These are phyloP conservation scores for Trapa incisa DNA, from an alignment of 345 rosid species.

Conservation along the genomic window DNA sequence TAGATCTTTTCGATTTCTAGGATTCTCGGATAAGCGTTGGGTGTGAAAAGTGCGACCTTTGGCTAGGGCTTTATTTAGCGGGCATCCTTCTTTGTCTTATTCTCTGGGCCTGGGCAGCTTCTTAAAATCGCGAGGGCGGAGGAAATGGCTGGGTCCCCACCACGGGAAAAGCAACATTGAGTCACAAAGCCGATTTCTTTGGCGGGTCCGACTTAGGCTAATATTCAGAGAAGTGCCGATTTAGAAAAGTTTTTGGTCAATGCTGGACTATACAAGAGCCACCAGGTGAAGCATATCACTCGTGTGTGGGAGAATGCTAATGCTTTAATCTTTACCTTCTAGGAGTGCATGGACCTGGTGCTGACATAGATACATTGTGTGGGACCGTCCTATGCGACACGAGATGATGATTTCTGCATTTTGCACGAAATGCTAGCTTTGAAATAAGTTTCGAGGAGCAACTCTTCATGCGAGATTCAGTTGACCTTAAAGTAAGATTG, in stretches of 20 bases:
- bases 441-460: constrained; percentile 99
- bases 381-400: constrained; percentile 85
- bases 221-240: constrained; percentile 49
- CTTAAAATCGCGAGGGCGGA: constrained; percentile 43
- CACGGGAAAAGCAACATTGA: constrained; percentile 32
- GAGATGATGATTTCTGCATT: constrained; percentile 77
- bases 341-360: constrained; percentile 94
- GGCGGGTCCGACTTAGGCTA: constrained; percentile 63
- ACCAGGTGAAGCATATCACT: constrained; percentile 68
- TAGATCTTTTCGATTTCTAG: background rate
- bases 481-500: constrained; percentile 82
- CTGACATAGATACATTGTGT: constrained; percentile 87
- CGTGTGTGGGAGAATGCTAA: constrained; percentile 69
- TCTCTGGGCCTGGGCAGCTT: background rate
- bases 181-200: constrained; percentile 76
- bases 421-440: constrained; percentile 64
- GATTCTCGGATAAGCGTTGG: background rate
- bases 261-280: constrained; percentile 60
- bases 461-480: constrained; percentile 84
- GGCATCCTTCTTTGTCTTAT: background rate
- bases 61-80: background rate
- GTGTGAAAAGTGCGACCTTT: background rate
- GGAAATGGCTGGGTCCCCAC: constrained; percentile 24
- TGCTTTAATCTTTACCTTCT: constrained; percentile 83
- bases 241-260: constrained; percentile 66